Evolutionary conservation across 108 stramenopile genomes (phyloP).

Genomic region (Cyclotella baltica): DNA sequence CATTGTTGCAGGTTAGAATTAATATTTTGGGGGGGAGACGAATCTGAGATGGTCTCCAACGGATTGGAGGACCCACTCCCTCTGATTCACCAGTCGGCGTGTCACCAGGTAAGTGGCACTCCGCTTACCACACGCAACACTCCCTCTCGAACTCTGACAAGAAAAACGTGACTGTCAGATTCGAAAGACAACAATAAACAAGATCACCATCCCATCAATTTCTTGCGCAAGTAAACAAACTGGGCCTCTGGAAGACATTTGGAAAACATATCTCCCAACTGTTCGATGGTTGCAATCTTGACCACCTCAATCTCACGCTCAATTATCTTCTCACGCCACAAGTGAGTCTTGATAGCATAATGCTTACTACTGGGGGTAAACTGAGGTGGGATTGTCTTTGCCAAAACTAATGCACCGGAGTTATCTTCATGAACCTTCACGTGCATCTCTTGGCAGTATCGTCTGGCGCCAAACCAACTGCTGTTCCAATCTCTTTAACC

Average conservation of each 20-base stretch:
- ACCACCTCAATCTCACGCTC: not conserved
- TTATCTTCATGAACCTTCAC: not conserved
- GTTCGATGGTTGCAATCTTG: not conserved
- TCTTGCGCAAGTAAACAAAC: not conserved
- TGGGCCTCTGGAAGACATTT: not conserved
- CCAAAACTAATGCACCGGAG: not conserved
- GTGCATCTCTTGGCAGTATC: not conserved
- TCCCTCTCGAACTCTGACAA: too few species aligned
- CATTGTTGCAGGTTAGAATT: too few species aligned
- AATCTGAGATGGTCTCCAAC: too few species aligned
- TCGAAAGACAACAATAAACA: too few species aligned
- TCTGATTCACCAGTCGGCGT: too few species aligned
- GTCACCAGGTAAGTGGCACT: too few species aligned
- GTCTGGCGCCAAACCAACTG: not conserved
- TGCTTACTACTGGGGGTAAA: constrained; percentile 4
- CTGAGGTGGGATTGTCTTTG: not conserved
- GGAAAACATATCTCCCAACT: constrained; percentile 11
- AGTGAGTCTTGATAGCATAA: not conserved
- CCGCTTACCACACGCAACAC: too few species aligned
- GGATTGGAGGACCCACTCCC: too few species aligned
- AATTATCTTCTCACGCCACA: not conserved
- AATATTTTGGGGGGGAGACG: too few species aligned
- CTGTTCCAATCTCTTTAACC: not conserved
- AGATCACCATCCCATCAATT: not conserved
- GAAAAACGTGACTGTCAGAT: not conserved